Percentiles rank a stretch among this genome's conserved stretches.
phyloP scores from a whole-genome alignment of 2,329 filamentous ascomycete genomes.

The Simplicillium sp. region DNA sequence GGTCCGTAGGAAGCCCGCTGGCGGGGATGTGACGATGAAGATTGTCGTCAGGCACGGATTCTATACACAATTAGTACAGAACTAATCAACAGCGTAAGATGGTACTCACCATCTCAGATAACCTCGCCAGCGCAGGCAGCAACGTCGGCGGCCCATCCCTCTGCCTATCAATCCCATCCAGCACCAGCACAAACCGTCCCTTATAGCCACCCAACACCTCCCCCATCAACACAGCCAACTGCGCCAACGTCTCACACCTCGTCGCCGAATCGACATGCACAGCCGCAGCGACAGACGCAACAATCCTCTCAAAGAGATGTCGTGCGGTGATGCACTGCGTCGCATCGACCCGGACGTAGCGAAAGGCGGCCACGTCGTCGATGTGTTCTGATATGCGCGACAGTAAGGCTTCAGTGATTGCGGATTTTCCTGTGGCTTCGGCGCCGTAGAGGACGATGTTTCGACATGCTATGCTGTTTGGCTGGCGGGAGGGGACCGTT shows the following conservation, averaged over 20 bases:
- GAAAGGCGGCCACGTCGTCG: slow-evolving; percentile 24
- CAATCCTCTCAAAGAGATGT: slow-evolving; percentile 66
- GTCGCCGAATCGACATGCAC: slow-evolving; percentile 34
- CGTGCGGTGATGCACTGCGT: slow-evolving; percentile 69
- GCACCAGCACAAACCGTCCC: slow-evolving; percentile 63
- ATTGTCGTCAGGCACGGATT: slow-evolving; percentile 70
- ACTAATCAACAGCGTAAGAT: slow-evolving; percentile 1
- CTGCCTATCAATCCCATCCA: slow-evolving; percentile 82
- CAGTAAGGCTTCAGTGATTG: slow-evolving; percentile 47
- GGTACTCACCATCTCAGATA: slow-evolving; percentile 67
- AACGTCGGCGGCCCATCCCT: slow-evolving; percentile 71
- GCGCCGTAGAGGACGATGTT: slow-evolving; percentile 77
- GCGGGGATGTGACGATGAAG: slow-evolving; percentile 65
- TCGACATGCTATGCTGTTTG: slow-evolving; percentile 56
- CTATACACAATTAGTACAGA: slow-evolving; percentile 31
- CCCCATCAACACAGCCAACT: slow-evolving; percentile 63
- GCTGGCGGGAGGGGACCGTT: slow-evolving; percentile 29
- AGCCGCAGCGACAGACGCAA: slow-evolving; percentile 48
- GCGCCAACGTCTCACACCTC: slow-evolving; percentile 72
- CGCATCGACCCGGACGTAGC: slow-evolving; percentile 56
- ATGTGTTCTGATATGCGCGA: slow-evolving; percentile 12
- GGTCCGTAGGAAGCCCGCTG: slow-evolving; percentile 59
- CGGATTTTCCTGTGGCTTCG: slow-evolving; percentile 78
- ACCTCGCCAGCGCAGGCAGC: slow-evolving; percentile 67
- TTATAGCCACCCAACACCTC: slow-evolving; percentile 44